A percentile compares a stretch with the other conserved stretches of the same genome.
These are phyloP conservation scores for Trichosporon inkin DNA, from an alignment of 1,284 basidiomycete genomes.

Conservation along the genomic window DNA sequence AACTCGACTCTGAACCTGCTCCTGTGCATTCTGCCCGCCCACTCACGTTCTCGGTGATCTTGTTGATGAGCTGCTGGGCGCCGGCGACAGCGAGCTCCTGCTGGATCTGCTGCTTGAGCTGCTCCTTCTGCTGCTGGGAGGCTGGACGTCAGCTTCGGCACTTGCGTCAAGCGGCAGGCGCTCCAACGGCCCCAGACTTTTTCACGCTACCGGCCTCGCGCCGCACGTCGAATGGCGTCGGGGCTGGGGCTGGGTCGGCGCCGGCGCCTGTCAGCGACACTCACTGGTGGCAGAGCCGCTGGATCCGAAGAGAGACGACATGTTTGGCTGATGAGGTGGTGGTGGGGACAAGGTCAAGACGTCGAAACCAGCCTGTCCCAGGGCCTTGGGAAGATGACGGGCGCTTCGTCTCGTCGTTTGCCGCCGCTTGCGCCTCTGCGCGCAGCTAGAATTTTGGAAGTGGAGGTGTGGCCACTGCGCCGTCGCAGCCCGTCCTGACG, in stretches of 20 bases:
- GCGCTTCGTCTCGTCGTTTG: not conserved
- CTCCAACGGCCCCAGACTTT: not conserved
- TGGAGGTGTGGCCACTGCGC: conserved; percentile 13
- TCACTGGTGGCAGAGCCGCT: conserved; percentile 10
- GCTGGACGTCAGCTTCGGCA: conserved; percentile 26
- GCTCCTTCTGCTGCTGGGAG: conserved; percentile 47
- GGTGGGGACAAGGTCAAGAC: not conserved
- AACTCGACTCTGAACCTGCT: no score
- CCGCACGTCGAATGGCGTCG: no score
- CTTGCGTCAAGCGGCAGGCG: no score
- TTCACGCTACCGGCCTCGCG: not conserved
- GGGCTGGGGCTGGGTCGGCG: no score
- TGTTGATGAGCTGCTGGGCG: conserved; percentile 51
- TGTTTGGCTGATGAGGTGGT: not conserved
- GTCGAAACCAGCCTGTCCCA: not conserved
- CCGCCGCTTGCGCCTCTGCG: not conserved
- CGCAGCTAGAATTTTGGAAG: conserved; percentile 13
- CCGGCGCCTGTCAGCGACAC: not conserved
- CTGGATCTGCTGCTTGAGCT: conserved; percentile 50
- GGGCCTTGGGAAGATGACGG: not conserved
- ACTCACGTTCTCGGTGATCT: conserved; percentile 52
- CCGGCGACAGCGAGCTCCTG: conserved; percentile 50
- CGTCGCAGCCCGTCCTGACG: not conserved
- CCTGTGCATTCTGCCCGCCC: not conserved
- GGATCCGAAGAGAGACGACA: conserved; percentile 18